Percentiles rank a stretch among this genome's conserved stretches.
Evolutionary conservation across 176 grass and related monocot genomes (phyloP).

Genomic region (Eremochloa ophiuroides): DNA sequence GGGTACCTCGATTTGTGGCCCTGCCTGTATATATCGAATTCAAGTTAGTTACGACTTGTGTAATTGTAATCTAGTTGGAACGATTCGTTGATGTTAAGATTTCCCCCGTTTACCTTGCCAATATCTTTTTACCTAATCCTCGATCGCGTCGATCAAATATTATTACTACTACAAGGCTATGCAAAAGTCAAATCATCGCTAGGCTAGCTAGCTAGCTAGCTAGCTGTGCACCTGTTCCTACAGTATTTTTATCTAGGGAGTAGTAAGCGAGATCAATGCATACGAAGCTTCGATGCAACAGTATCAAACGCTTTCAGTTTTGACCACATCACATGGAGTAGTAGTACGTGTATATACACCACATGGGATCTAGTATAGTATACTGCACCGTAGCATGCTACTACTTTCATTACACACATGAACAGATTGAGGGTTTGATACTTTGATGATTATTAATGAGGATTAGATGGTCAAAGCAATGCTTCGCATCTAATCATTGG

Average conservation of each 20-base stretch:
- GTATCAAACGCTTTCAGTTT: neutral
- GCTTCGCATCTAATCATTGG: slow-evolving; percentile 18
- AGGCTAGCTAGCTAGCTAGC: neutral
- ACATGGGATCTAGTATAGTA: neutral
- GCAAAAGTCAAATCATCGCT: neutral
- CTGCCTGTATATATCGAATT: too few species aligned
- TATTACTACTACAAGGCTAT: neutral
- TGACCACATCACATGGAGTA: neutral
- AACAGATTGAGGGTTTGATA: neutral
- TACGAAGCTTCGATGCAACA: slow-evolving; percentile 1
- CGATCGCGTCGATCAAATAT: neutral
- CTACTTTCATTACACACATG: neutral
- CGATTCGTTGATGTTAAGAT: neutral
- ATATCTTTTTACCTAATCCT: neutral
- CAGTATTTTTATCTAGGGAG: too few species aligned
- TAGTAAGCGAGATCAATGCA: too few species aligned
- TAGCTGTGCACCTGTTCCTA: neutral
- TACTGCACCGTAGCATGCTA: neutral
- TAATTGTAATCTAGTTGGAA: neutral
- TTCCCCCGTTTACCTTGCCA: neutral
- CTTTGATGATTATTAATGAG: neutral
- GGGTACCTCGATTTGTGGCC: too few species aligned
- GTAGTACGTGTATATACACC: neutral
- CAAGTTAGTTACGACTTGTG: too few species aligned
- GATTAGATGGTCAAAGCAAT: neutral